Evolutionary conservation across 139 green algal species (phyloP).

Genomic region (Chlorella sorokiniana): DNA sequence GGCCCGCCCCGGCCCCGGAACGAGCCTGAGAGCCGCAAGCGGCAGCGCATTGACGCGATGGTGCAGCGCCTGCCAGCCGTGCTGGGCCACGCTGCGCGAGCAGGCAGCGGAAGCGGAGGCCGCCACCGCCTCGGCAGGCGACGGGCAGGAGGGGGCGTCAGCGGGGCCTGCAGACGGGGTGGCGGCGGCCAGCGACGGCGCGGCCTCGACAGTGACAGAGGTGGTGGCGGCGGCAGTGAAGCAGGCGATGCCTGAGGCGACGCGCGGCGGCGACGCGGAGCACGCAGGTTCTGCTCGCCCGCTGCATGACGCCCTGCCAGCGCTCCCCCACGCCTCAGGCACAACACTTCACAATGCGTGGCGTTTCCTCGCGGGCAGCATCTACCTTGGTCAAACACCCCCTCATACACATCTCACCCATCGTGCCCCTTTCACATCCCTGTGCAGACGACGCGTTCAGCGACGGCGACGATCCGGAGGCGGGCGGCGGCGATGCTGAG

Average conservation of each 20-base stretch:
- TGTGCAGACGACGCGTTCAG: constrained; percentile 22
- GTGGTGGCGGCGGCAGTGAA: constrained; percentile 19
- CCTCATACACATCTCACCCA: background rate
- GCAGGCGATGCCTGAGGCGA: background rate
- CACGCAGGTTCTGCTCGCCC: background rate
- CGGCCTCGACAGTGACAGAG: background rate
- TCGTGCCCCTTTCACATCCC: background rate
- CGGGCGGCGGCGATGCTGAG: background rate
- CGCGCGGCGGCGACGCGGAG: background rate
- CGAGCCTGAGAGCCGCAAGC: constrained; percentile 25
- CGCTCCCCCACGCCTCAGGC: too few species aligned
- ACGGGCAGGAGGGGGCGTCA: background rate
- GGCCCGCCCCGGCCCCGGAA: background rate
- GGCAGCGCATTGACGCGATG: constrained; percentile 20
- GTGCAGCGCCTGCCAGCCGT: background rate
- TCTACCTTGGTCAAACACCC: background rate
- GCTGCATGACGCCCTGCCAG: too few species aligned
- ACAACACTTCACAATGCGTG: background rate
- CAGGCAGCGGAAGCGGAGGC: background rate
- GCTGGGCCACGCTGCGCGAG: background rate
- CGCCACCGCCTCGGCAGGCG: background rate
- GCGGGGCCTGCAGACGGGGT: background rate
- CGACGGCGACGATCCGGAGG: background rate
- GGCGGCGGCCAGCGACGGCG: background rate
- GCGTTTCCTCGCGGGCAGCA: background rate